A percentile compares a stretch with the other conserved stretches of the same genome.
Evolutionary conservation across 2,329 filamentous ascomycete genomes (phyloP).

Genomic region (Monosporascus sp.): DNA sequence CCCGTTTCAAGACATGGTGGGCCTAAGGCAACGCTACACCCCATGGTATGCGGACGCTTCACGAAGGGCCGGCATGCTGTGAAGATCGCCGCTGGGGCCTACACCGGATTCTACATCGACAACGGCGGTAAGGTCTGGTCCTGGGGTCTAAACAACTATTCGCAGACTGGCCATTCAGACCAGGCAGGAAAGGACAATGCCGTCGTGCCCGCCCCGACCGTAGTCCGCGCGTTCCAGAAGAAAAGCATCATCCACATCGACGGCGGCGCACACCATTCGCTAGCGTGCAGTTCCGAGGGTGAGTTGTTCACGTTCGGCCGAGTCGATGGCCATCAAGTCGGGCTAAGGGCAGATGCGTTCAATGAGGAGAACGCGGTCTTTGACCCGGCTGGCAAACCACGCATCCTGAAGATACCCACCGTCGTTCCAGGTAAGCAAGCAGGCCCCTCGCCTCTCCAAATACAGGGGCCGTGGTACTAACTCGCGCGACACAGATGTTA

Average conservation of each 20-base stretch:
- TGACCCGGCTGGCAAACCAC: conserved; percentile 59
- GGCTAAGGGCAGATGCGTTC: conserved; percentile 51
- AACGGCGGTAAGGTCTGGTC: conserved; percentile 60
- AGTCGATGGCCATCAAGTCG: conserved; percentile 44
- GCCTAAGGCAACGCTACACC: conserved; percentile 30
- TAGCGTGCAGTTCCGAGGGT: conserved; percentile 36
- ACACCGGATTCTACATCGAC: conserved; percentile 67
- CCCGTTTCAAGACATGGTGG: conserved; percentile 34
- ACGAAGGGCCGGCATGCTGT: conserved; percentile 49
- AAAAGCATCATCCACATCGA: conserved; percentile 62
- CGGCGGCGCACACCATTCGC: conserved; percentile 66
- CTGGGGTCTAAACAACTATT: conserved; percentile 70
- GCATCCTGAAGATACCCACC: conserved; percentile 65
- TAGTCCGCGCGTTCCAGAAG: conserved; percentile 59
- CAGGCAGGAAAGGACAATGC: conserved; percentile 63
- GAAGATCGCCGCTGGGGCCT: conserved; percentile 55
- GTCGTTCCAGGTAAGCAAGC: conserved; percentile 46
- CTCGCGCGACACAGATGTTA: conserved; percentile 29
- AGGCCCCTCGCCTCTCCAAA: background rate
- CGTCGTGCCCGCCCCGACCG: conserved; percentile 64
- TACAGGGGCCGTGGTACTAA: conserved; percentile 10
- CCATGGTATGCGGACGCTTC: conserved; percentile 29
- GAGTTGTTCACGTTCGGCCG: conserved; percentile 42
- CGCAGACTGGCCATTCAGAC: conserved; percentile 59
- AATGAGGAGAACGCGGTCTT: conserved; percentile 54